Base-by-base conservation (phyloP, 1,284 basidiomycete genomes). In the Moesziomyces globuligerus region DNA sequence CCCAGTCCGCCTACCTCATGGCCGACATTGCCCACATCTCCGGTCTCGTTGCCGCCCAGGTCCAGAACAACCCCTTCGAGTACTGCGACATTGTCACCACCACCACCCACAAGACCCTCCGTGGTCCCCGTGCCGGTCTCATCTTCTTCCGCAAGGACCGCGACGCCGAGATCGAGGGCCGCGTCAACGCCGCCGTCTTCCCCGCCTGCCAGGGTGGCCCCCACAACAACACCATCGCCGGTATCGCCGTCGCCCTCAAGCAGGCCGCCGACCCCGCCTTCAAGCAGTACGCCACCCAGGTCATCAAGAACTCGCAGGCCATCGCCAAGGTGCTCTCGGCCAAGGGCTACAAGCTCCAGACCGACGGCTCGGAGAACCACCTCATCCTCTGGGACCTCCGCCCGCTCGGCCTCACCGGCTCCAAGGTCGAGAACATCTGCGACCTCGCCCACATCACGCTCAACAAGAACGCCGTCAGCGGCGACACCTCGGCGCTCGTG, bases 121-220 rank as follows among this genome's bases (percentile, higher is more conserved):
- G 96, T 84, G 96, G 96, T 65, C 95, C 96, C 69, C 91, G 96
- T 80, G 96, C 95, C 57, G 96, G 96, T 84, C 86, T 99, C 76
- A 93, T 99, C 86, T 99, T 99, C 89, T 99, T 96, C 90, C 89
- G 91, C 84, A 97, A 92, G 86, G 94, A 97, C 84, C 89, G 90
- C 76, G 89, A 92, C 80, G 65, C 84, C 71, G 91, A 97, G 81
- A 88, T 98, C 52, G 95, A 98, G 88, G 91, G 91, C 51, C 91
- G 93, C 56, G 90, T 99, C 81, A 98, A 98, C 84, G 92, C 94
- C 44, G 94, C 96, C 68, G 96, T 99, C 76, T 99, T 99, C 90
- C 96, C 96, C 57, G 96, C 96, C 42, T 98, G 95, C 89, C 96
- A 98, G 86, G 96, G 96, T 86, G 96, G 96, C 49, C 96, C 96